Evolutionary conservation across 2,329 filamentous ascomycete genomes (phyloP).

Genomic region (Apiospora arundinis): DNA sequence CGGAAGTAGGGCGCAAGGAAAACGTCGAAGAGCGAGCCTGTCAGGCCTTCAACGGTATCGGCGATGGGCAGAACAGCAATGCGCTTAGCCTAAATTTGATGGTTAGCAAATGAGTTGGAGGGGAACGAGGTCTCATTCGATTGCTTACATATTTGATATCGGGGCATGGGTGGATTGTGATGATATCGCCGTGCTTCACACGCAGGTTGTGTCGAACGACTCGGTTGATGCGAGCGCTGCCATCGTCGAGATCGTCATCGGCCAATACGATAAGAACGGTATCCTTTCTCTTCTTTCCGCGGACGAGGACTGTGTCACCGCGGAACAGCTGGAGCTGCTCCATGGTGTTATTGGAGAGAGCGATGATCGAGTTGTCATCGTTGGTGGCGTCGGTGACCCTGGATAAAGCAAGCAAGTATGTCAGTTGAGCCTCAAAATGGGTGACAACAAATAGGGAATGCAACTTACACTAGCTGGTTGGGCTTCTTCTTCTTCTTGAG

Average conservation of each 20-base stretch:
- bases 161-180: constrained; percentile 96
- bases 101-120: constrained; percentile 14
- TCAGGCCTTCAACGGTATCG: constrained; percentile 96
- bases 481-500: constrained; percentile 99
- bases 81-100: constrained; percentile 79
- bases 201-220: constrained; percentile 98
- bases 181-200: constrained; percentile 97
- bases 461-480: constrained; percentile 90
- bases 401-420: constrained; percentile 28
- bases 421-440: constrained; percentile 29
- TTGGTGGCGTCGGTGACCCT: constrained; percentile 98
- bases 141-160: constrained; percentile 98
- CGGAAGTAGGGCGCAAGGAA: constrained; percentile 99
- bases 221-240: constrained; percentile 95
- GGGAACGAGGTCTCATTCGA: not conserved
- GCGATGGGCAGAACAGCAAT: constrained; percentile 98
- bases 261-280: constrained; percentile 97
- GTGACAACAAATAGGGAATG: constrained; percentile 25
- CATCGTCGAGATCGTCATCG: constrained; percentile 97
- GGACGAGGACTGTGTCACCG: constrained; percentile 95
- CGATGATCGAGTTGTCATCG: constrained; percentile 99
- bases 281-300: constrained; percentile 99
- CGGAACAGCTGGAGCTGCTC: constrained; percentile 97
- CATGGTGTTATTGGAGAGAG: constrained; percentile 98
- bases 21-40: constrained; percentile 97